Evolutionary conservation across 2,329 filamentous ascomycete genomes (phyloP).

Genomic region (Coniochaeta prunicola): DNA sequence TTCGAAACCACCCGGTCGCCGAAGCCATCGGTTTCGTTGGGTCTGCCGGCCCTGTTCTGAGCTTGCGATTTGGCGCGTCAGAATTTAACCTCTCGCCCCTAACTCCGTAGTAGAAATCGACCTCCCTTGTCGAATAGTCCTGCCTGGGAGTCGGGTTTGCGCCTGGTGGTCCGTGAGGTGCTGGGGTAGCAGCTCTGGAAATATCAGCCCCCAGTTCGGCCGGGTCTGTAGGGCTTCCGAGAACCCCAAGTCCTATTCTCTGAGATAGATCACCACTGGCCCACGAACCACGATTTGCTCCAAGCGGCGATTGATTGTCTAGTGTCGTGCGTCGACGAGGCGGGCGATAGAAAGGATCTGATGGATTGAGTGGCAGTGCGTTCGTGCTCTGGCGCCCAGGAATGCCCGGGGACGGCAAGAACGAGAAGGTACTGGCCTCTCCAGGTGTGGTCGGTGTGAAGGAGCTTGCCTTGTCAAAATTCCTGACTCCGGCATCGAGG

Average conservation of each 20-base stretch:
- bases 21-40: conserved; percentile 86
- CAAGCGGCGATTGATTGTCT: conserved; percentile 41
- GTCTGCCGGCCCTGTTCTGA: conserved; percentile 91
- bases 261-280: conserved; percentile 28
- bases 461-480: conserved; percentile 53
- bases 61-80: conserved; percentile 70
- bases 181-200: conserved; percentile 36
- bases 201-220: conserved; percentile 33
- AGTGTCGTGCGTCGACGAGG: conserved; percentile 45
- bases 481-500: conserved; percentile 33
- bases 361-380: conserved; percentile 21
- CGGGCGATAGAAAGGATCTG: conserved; percentile 84
- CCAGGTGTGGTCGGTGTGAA: conserved; percentile 68
- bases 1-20: conserved; percentile 82
- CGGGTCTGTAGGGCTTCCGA: conserved; percentile 25
- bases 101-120: conserved; percentile 94
- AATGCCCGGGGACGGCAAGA: conserved; percentile 48
- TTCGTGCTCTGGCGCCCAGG: conserved; percentile 41
- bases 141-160: conserved; percentile 51
- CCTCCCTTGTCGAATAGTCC: conserved; percentile 89
- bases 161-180: conserved; percentile 27
- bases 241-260: conserved; percentile 25
- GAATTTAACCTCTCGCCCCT: conserved; percentile 81
- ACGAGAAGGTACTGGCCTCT: conserved; percentile 66
- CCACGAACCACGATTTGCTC: conserved; percentile 27